A percentile compares a stretch with the other conserved stretches of the same genome.
These are phyloP conservation scores for Aspergillus costaricaensis DNA, from an alignment of 2,329 filamentous ascomycete species.

Conservation along the genomic window DNA sequence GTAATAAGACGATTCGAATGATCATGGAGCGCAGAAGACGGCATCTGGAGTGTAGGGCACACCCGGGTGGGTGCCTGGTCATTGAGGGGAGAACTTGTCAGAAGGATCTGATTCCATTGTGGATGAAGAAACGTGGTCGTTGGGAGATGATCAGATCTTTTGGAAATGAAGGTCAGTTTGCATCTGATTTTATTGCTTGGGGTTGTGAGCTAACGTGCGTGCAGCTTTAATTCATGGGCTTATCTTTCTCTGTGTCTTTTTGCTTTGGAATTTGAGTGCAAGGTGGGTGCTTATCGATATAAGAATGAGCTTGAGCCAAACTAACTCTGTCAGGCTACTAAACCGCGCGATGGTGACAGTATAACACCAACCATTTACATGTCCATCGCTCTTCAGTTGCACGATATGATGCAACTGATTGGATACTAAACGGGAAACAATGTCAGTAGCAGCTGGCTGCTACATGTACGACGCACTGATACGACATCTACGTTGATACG, in stretches of 20 bases:
- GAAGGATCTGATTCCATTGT: conserved; percentile 30
- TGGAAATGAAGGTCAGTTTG: conserved; percentile 34
- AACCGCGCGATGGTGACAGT: background rate
- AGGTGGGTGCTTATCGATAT: background rate
- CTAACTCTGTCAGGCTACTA: background rate
- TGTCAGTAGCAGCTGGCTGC: background rate
- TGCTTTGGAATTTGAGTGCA: conserved; percentile 19
- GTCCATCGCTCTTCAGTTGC: no score
- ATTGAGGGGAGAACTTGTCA: conserved; percentile 39
- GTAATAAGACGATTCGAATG: conserved; percentile 39
- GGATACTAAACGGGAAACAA: background rate
- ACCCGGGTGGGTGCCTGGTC: conserved; percentile 39
- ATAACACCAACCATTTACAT: background rate
- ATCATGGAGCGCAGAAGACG: conserved; percentile 46
- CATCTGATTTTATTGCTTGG: background rate
- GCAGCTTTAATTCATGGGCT: conserved; percentile 20
- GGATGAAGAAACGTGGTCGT: conserved; percentile 29
- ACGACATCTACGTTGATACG: no score
- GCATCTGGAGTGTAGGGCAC: conserved; percentile 42
- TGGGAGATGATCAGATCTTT: conserved; percentile 19
- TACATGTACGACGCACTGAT: background rate
- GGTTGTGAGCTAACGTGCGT: background rate
- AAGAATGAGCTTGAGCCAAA: background rate
- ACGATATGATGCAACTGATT: no score
- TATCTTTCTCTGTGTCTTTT: conserved; percentile 16